phyloP scores from a whole-genome alignment of 2,329 filamentous ascomycete genomes.

The Arachnomyces sp. region DNA sequence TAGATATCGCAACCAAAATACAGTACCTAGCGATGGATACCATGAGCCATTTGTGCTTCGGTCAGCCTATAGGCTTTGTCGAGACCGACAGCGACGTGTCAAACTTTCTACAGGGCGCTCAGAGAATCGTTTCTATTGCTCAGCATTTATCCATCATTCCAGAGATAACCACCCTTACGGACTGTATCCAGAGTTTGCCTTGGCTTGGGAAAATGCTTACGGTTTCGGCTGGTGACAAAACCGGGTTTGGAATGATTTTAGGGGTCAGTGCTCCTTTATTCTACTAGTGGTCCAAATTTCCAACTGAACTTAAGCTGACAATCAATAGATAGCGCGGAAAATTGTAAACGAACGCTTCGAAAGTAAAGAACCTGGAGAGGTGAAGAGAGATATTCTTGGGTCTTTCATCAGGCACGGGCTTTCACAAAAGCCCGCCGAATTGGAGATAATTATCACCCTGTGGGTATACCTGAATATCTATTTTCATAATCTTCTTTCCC shows the following conservation, averaged over 20 bases:
- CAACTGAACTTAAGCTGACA: neutral
- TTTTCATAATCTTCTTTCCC: too few species aligned
- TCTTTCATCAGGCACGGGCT: constrained; percentile 24
- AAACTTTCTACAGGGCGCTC: neutral
- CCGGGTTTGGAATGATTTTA: constrained; percentile 18
- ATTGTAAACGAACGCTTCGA: constrained; percentile 17
- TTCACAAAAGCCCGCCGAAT: constrained; percentile 1
- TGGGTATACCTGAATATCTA: constrained; percentile 1
- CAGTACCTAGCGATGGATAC: constrained; percentile 7
- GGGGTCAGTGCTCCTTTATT: constrained; percentile 9
- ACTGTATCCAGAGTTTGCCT: too few species aligned
- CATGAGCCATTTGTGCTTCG: constrained; percentile 6
- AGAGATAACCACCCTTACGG: too few species aligned
- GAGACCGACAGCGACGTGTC: constrained; percentile 3
- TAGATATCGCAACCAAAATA: constrained; percentile 7
- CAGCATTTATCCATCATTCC: too few species aligned
- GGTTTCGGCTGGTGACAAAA: neutral
- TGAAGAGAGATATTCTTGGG: constrained; percentile 21
- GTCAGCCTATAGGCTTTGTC: constrained; percentile 6
- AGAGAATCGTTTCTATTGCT: too few species aligned
- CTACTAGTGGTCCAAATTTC: constrained; percentile 3
- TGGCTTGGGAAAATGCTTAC: too few species aligned
- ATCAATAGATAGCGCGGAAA: constrained; percentile 6
- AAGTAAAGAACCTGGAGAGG: constrained; percentile 5
- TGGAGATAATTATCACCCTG: constrained; percentile 3